Evolutionary conservation across 306 rosid species (phyloP), one percentile per base, ranked within the genome.

Genomic region (Alnus rubra): DNA sequence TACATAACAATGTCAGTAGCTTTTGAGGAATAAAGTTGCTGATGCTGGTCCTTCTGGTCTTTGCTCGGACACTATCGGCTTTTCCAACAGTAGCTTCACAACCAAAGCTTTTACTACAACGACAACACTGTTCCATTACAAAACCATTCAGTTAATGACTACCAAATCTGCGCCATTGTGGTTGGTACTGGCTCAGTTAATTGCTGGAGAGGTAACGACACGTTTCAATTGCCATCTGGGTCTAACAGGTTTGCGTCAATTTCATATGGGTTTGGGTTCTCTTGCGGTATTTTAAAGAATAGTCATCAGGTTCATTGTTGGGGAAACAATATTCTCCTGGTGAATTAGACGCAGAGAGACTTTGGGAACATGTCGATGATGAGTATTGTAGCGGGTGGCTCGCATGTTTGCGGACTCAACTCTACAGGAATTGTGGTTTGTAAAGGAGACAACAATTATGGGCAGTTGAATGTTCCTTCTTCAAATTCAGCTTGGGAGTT

Each of bases 201-300:
- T 23, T 23, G 28, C 64, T 92, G 98, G 98, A 83, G 97, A 74
- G 30, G 6, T 2, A 35, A 19, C 3, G 12, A 53, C 4, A 9
- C 13, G 31, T 69, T 80, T 65, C 4, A 7, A 9, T 47, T 79
- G 1, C 85, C 83, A 54, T 42, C 91, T 73, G 81, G 48, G 75
- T 77, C 83, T 62, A 78, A 74, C 35, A 75, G 50, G 33, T 92
- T 90, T 47, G 9, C 5, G 42, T 92, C 91, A 0, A 83, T 92
- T 62, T 89, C 98, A 72, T 94, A 97, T 77, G 98, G 98, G 81
- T 82, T 68, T n/a, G 90, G 84, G 1, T 92, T 92, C 79, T 82
- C 97, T 83, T 94, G 98, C 49, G 98, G 98, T 14, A 86, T 94
- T 67, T 18, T 71, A 69, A 82, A n/a, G 16, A 60, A 39, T 28